Evolutionary conservation across 805 yeast species (phyloP).

Genomic region (Candida andamanensis): DNA sequence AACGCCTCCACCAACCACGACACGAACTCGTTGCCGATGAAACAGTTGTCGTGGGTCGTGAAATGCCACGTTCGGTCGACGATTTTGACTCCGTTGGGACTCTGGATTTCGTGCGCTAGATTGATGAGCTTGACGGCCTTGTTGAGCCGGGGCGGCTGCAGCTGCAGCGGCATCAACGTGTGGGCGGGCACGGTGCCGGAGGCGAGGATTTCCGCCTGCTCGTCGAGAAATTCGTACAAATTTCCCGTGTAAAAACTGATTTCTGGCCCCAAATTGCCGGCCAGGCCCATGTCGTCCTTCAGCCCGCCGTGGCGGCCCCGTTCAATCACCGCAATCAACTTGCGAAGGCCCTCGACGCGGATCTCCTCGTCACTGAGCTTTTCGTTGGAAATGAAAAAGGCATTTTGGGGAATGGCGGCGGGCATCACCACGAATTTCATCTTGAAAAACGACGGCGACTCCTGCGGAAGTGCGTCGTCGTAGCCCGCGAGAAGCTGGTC

Average conservation of each 20-base stretch:
- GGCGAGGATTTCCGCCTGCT: conserved; percentile 40
- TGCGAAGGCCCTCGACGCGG: conserved; percentile 84
- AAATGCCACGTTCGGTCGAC: conserved; percentile 90
- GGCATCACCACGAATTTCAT: conserved; percentile 86
- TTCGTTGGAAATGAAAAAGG: conserved; percentile 49
- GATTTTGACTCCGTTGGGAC: conserved; percentile 58
- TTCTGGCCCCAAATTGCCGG: conserved; percentile 51
- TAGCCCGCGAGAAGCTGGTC: conserved; percentile 93
- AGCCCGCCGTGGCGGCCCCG: conserved; percentile 47
- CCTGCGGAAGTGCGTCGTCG: conserved; percentile 62
- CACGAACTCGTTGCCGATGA: conserved; percentile 81
- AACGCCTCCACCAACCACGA: conserved; percentile 79
- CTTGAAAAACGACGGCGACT: conserved; percentile 50
- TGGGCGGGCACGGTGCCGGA: conserved; percentile 29
- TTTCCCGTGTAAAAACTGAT: conserved; percentile 85
- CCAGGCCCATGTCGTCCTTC: conserved; percentile 19
- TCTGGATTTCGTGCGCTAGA: conserved; percentile 63
- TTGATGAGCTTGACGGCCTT: conserved; percentile 46
- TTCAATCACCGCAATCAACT: conserved; percentile 58
- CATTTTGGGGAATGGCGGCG: conserved; percentile 57
- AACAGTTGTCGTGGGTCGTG: conserved; percentile 69
- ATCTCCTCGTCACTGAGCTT: conserved; percentile 75
- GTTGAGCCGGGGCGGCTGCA: conserved; percentile 37
- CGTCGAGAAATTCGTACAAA: conserved; percentile 56
- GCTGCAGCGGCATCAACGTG: conserved; percentile 25